Evolutionary conservation across 176 grass and related monocot genomes (phyloP), one percentile per base, ranked within the genome.

Genomic region (Eleusine coracana): DNA sequence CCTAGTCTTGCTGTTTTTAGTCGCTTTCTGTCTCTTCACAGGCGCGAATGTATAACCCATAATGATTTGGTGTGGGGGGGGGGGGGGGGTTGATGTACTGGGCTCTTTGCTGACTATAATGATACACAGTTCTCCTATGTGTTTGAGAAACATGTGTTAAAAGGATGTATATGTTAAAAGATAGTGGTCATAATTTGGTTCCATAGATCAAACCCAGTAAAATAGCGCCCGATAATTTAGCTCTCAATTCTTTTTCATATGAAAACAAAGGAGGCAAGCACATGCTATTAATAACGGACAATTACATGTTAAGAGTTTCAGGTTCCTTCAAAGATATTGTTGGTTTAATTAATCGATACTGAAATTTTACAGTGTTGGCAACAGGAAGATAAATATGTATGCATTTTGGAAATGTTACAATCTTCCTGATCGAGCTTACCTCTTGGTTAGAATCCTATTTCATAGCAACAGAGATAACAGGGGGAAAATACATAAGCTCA

Each of bases 371-470:
- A 36, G 25, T 45, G 27, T 41, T 49, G 15, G 17, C 2, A 78
- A 78, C 15, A 49, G 41, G 48, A 79, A 79, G 76, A 8, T 37
- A 67, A 67, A 5, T 23, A 49, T 79, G 62, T 52, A 50, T 51
- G 16, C 42, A 18, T 63, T 49, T 17, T 66, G 20, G 31, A 45
- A 36, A 66, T 78, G 40, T 66, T 63, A 29, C 21, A 29, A 64
- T 62, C 40, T 49, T 66, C 61, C 44, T 15, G 5, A 49, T 50
- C 5, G 65, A 79, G 46, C 59, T 66, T 48, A 78, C 4, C 41
- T 78, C 41, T 66, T 10, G 5, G 66, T 66, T 29, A 41, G 49
- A 28, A 20, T 51, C 3, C 25, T 46, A 49, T 49, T 46, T 39
- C 5, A 20, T 2, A 25, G 45, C 17, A 37, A 79, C 65, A 28